Evolutionary conservation across 495 filamentous ascomycete species (phyloP), one percentile per base, ranked within the genome.

Genomic region (Xylaria acuta): DNA sequence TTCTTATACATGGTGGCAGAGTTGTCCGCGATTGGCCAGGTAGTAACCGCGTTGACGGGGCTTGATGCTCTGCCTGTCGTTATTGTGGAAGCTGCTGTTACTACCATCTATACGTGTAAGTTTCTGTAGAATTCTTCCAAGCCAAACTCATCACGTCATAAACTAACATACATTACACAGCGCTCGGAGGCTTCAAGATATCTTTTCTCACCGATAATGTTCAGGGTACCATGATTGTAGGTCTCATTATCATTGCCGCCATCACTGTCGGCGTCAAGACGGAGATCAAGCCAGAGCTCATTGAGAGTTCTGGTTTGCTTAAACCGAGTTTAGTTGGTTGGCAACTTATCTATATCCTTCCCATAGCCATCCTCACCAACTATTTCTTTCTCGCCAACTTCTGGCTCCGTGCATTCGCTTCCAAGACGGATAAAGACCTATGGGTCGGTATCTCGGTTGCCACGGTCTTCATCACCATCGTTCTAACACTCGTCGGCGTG

Each of bases 1-100:
- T 94, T 94, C 75, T 77, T 94, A 40, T 94, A 93, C 83, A 94
- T 94, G 92, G 89, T 94, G 8, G 89, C 92, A 12, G 92, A 94
- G 79, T 84, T 94, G 54, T 92, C 90, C 38, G 89, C 91, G 11
- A 79, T 94, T 27, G 90, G 92, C 64, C 92, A 93, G 76, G 92
- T 94, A 63, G 83, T 94, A 74, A 88, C 79, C 64, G 83, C 87
- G n/a, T 78, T 94, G 74, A 93, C 92, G 3, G 92, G 92, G 16
- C 82, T 94, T 68, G 82, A 94, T 71, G 89, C 90, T 5, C 82
- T 94, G n/a, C 90, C 92, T 12, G 87, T 90, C 25, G 83, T 94
- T 60, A 92, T 94, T 75, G 90, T 93, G 1, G 84, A 94, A 74
- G 91, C 90, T 78, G 78, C 84, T 49, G 85, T 94, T 59, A 94